A percentile compares a stretch with the other conserved stretches of the same genome.
These are phyloP conservation scores for Aspergillus taichungensis DNA, from an alignment of 495 filamentous ascomycete species.

Conservation along the genomic window DNA sequence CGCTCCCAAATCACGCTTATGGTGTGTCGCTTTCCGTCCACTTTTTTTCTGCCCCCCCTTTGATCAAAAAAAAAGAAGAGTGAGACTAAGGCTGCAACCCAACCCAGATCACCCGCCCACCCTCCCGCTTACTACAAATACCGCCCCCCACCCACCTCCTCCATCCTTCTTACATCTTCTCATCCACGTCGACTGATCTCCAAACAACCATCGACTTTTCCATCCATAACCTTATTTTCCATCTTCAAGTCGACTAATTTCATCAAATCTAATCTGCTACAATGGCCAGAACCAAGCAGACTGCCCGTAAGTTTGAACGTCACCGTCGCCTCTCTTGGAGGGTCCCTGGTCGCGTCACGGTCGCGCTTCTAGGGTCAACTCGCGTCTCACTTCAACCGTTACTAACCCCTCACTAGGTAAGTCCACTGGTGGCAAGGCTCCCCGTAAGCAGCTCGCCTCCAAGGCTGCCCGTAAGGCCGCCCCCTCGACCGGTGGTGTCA, in stretches of 20 bases:
- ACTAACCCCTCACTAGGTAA: slow-evolving; percentile 51
- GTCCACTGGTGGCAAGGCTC: slow-evolving; percentile 99
- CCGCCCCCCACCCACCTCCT: slow-evolving; percentile 40
- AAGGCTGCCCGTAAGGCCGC: slow-evolving; percentile 75
- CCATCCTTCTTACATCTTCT: slow-evolving; percentile 41
- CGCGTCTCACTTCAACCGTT: slow-evolving; percentile 17
- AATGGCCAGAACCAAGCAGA: slow-evolving; percentile 99
- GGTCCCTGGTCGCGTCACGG: slow-evolving; percentile 10
- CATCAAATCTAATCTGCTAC: slow-evolving; percentile 40
- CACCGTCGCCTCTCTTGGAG: slow-evolving; percentile 13
- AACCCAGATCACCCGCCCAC: slow-evolving; percentile 35
- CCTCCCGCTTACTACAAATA: slow-evolving; percentile 40
- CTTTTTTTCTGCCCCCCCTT: slow-evolving; percentile 7
- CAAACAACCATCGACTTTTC: slow-evolving; percentile 30
- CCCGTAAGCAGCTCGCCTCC: slow-evolving; percentile 93
- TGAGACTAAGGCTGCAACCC: slow-evolving; percentile 16
- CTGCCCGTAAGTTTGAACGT: slow-evolving; percentile 68
- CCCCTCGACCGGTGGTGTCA: slow-evolving; percentile 81
- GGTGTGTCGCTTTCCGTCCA: slow-evolving; percentile 28
- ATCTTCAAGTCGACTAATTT: slow-evolving; percentile 38
- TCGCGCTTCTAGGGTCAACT: slow-evolving; percentile 18
- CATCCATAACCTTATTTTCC: slow-evolving; percentile 38
- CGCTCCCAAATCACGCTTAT: slow-evolving; percentile 27
- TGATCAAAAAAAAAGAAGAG: slow-evolving; percentile 22
- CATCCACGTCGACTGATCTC: slow-evolving; percentile 20